Conservation (phyloP, 495 filamentous ascomycete species). For the Podospora pseudocomata region DNA sequence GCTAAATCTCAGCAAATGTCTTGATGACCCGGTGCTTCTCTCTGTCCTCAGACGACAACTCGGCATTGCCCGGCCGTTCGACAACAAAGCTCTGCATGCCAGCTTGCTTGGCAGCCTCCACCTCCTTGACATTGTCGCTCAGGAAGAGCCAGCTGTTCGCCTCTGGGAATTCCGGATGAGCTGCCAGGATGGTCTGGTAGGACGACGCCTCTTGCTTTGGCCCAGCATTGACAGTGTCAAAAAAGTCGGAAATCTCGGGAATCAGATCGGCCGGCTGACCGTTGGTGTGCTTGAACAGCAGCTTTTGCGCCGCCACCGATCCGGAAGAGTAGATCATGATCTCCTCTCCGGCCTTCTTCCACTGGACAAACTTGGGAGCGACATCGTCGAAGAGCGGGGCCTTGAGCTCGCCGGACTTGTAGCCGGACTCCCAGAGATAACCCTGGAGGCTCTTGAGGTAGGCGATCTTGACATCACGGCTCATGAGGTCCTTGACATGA, state of each 20-base stretch:
- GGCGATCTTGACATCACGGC: constrained; percentile 61
- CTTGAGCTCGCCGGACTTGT: constrained; percentile 54
- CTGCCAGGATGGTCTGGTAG: constrained; percentile 55
- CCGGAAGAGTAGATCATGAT: constrained; percentile 71
- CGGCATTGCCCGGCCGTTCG: constrained; percentile 61
- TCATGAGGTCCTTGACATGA: constrained; percentile 62
- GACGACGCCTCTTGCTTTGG: constrained; percentile 58
- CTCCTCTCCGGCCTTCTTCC: constrained; percentile 43
- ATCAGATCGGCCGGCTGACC: constrained; percentile 53
- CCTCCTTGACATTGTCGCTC: constrained; percentile 68
- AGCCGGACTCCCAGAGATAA: constrained; percentile 65
- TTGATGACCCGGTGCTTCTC: constrained; percentile 41
- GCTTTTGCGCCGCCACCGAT: constrained; percentile 66
- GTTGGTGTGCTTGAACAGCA: constrained; percentile 65
- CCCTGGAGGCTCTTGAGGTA: constrained; percentile 72
- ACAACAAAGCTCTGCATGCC: constrained; percentile 61
- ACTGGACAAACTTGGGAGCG: constrained; percentile 49
- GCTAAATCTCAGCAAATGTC: constrained; percentile 43
- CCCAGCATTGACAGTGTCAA: constrained; percentile 72
- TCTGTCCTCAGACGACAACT: constrained; percentile 45
- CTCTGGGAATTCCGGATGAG: constrained; percentile 36
- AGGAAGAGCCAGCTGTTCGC: constrained; percentile 58
- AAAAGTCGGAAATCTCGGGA: constrained; percentile 54
- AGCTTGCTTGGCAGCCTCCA: constrained; percentile 59
- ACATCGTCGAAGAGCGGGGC: constrained; percentile 70